Evolutionary conservation across 768 basidiomycete genomes (phyloP).

Genomic region (Boletus rubescentipes): DNA sequence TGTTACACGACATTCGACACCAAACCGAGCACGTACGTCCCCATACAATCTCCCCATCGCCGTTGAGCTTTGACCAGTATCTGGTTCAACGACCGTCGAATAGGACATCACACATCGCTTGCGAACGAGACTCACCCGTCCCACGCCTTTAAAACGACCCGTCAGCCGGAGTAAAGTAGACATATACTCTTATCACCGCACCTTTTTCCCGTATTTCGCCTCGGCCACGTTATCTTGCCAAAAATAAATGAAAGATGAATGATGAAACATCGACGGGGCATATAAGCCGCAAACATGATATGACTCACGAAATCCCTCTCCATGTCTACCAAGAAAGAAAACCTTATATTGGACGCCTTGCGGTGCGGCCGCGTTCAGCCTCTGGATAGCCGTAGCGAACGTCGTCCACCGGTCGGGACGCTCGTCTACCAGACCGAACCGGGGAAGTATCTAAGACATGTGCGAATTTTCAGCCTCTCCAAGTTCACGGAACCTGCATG

Average conservation of each 20-base stretch:
- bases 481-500: not conserved
- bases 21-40: constrained; percentile 45
- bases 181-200: too few species aligned
- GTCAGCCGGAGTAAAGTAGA: not conserved
- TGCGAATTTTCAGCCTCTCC: not conserved
- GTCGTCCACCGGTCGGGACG: constrained; percentile 48
- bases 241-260: not conserved
- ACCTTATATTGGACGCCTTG: constrained; percentile 41
- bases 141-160: not conserved
- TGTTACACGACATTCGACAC: not conserved
- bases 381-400: constrained; percentile 38
- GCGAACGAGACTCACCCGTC: constrained; percentile 1
- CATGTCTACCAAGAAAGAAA: constrained; percentile 64
- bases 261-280: too few species aligned
- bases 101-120: not conserved
- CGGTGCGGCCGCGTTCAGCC: constrained; percentile 27
- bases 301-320: constrained; percentile 36
- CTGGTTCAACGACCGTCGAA: constrained; percentile 30
- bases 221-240: constrained; percentile 65
- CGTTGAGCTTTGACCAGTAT: constrained; percentile 37
- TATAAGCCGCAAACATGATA: not conserved
- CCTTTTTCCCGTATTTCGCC: constrained; percentile 52
- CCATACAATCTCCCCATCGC: constrained; percentile 63
- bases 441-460: constrained; percentile 2
- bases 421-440: constrained; percentile 3